A percentile compares a stretch with the other conserved stretches of the same genome.
phyloP scores from a whole-genome alignment of 345 rosid species.

The Dimocarpus longan region DNA sequence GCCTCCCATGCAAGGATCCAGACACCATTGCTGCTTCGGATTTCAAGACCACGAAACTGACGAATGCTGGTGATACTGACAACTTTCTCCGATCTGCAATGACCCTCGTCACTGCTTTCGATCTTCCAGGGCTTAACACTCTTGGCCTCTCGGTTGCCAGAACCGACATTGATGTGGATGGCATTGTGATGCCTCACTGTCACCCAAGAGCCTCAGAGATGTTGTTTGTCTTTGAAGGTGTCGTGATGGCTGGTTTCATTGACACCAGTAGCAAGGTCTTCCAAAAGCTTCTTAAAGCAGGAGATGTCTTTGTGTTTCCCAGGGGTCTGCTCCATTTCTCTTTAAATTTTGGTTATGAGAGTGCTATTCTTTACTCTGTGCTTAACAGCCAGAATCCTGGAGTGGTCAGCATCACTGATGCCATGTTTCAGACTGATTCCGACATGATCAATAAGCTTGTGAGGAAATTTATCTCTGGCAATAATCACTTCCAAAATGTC shows the following conservation, averaged over 20 bases:
- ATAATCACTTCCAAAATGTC: conserved; percentile 4
- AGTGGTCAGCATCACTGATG: conserved; percentile 45
- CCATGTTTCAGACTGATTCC: conserved; percentile 37
- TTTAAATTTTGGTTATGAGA: conserved; percentile 56
- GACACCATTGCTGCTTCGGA: conserved; percentile 51
- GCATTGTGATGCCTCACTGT: conserved; percentile 59
- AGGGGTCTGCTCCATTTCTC: conserved; percentile 68
- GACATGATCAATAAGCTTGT: conserved; percentile 28
- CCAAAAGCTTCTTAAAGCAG: conserved; percentile 45
- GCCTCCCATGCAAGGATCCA: conserved; percentile 76
- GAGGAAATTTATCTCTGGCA: conserved; percentile 31
- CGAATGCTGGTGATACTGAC: conserved; percentile 56
- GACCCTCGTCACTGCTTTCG: conserved; percentile 55
- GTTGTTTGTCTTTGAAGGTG: conserved; percentile 55
- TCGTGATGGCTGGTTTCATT: conserved; percentile 65
- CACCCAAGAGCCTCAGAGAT: conserved; percentile 87
- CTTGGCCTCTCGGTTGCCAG: conserved; percentile 77
- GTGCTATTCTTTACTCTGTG: conserved; percentile 55
- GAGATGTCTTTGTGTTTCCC: conserved; percentile 77
- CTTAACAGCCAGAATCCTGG: conserved; percentile 88
- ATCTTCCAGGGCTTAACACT: conserved; percentile 84
- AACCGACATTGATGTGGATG: conserved; percentile 62
- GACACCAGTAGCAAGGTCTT: conserved; percentile 59
- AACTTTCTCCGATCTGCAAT: conserved; percentile 47
- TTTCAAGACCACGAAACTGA: conserved; percentile 63